phyloP scores from a whole-genome alignment of 2,329 filamentous ascomycete species.

The Aspergillus texensis region DNA sequence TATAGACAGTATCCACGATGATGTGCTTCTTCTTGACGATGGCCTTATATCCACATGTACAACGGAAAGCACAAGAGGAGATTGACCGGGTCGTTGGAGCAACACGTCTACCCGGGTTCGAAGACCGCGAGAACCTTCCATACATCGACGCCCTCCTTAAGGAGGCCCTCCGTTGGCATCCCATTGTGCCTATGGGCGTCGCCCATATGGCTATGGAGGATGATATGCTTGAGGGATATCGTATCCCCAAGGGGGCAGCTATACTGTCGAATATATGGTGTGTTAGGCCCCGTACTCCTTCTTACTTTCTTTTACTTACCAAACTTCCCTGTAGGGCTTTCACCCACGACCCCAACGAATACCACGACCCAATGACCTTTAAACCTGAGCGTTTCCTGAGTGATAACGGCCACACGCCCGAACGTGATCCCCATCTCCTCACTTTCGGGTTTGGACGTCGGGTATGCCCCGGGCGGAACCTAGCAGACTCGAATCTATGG shows the following conservation, averaged over 20 bases:
- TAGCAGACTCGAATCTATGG: constrained; percentile 26
- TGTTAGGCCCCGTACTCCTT: neutral
- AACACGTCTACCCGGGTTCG: neutral
- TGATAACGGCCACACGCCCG: constrained; percentile 30
- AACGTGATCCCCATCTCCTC: constrained; percentile 40
- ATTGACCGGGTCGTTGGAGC: constrained; percentile 14
- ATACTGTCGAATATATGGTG: constrained; percentile 43
- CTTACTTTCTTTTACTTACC: neutral
- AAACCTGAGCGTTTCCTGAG: constrained; percentile 47
- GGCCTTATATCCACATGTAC: constrained; percentile 11
- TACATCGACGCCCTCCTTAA: constrained; percentile 38
- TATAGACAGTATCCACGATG: neutral
- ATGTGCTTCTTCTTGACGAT: constrained; percentile 8
- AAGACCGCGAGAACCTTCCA: constrained; percentile 19
- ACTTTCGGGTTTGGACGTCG: constrained; percentile 28
- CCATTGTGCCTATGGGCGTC: constrained; percentile 29
- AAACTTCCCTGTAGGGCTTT: constrained; percentile 37
- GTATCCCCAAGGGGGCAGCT: constrained; percentile 39
- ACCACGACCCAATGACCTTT: constrained; percentile 43
- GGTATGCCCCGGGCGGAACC: constrained; percentile 23
- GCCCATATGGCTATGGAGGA: constrained; percentile 29
- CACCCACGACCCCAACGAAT: constrained; percentile 40
- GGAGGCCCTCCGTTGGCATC: constrained; percentile 36
- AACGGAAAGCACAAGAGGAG: constrained; percentile 13
- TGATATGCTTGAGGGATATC: constrained; percentile 28